These are phyloP conservation scores for Ephemerocybe angulata DNA, from an alignment of 768 basidiomycete genomes.

Conservation along the genomic window DNA sequence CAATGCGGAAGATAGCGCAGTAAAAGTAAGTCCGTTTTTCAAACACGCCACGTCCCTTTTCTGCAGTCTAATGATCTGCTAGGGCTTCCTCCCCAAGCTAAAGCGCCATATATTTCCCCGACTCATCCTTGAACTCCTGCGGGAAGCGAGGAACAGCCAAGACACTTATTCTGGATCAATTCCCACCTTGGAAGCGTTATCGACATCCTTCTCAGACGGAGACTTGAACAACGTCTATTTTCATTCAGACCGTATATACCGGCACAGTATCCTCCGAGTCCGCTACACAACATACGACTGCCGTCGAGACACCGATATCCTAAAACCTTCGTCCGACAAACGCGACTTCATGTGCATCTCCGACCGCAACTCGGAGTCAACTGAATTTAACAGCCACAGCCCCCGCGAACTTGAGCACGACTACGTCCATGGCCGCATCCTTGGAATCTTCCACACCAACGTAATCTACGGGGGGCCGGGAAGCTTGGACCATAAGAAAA, in stretches of 20 bases:
- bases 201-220: not conserved
- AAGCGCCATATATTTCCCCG: slow-evolving; percentile 31
- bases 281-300: slow-evolving; percentile 17
- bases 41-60: too few relatives aligned
- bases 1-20: not conserved
- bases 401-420: not conserved
- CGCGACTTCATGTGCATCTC: not conserved
- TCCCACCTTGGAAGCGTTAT: not conserved
- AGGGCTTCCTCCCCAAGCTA: slow-evolving; percentile 30
- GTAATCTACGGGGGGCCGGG: not conserved
- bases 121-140: slow-evolving; percentile 7
- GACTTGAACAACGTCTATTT: not conserved
- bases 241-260: slow-evolving; percentile 8
- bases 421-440: not conserved
- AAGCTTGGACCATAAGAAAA: not conserved
- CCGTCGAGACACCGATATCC: slow-evolving; percentile 12
- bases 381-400: too few relatives aligned
- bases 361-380: too few relatives aligned
- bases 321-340: slow-evolving; percentile 8
- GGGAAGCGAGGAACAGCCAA: not conserved
- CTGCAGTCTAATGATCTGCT: too few relatives aligned
- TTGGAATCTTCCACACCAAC: slow-evolving; percentile 3
- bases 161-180: not conserved
- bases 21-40: not conserved
- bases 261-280: slow-evolving; percentile 9